Percentiles rank a stretch among this genome's conserved stretches.
These are phyloP conservation scores for Globisporangium spinosum DNA, from an alignment of 352 stramenopile species.

Conservation along the genomic window DNA sequence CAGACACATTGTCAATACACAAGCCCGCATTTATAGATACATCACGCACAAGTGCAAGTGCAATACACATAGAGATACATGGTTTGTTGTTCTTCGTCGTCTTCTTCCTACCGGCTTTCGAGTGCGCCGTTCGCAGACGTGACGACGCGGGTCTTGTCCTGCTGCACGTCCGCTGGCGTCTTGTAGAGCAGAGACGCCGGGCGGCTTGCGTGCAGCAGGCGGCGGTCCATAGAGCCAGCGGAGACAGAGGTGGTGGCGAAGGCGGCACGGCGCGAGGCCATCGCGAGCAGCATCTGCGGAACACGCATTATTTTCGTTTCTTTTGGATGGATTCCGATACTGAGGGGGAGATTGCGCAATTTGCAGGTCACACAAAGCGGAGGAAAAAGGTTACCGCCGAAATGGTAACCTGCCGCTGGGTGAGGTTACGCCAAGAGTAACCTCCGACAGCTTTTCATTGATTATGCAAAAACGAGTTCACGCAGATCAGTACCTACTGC, in stretches of 20 bases:
- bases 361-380: not conserved
- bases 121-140: constrained; percentile 39
- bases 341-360: not conserved
- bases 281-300: constrained; percentile 3
- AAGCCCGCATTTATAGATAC: not conserved
- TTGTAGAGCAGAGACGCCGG: constrained; percentile 46
- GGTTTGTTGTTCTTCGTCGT: not conserved
- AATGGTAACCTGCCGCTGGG: not conserved
- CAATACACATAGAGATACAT: not conserved
- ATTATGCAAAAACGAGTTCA: not conserved
- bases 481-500: not conserved
- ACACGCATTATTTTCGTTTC: not conserved
- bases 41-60: not conserved
- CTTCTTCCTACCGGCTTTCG: constrained; percentile 45
- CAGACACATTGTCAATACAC: not conserved
- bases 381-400: not conserved
- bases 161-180: constrained; percentile 43
- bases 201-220: constrained; percentile 40
- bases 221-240: not conserved
- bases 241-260: not conserved
- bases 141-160: constrained; percentile 27
- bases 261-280: not conserved
- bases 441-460: not conserved
- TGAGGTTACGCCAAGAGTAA: not conserved
- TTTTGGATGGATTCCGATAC: not conserved